phyloP scores from a whole-genome alignment of 306 rosid species.

The Malus domestica region ASM211411v1 NC_041803.1:47701001-47701500 shows the following conservation, averaged over 20 bases:
- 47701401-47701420: background rate
- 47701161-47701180: background rate
- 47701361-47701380: background rate
- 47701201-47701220: background rate
- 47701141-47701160: background rate
- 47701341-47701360: background rate
- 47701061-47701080: slow-evolving; percentile 80
- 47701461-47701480: background rate
- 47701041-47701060: slow-evolving; percentile 81
- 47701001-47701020: slow-evolving; percentile 69
- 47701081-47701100: slow-evolving; percentile 59
- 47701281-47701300: background rate
- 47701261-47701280: background rate
- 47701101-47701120: background rate
- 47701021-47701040: slow-evolving; percentile 84
- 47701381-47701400: background rate
- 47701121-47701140: background rate
- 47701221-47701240: background rate
- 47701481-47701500: too few relatives aligned
- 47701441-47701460: background rate
- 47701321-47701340: background rate
- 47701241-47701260: background rate
- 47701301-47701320: background rate
- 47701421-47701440: background rate
- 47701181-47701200: background rate